Evolutionary conservation across 2,329 filamentous ascomycete genomes (phyloP).

Genomic region (Cercospora sp.): DNA sequence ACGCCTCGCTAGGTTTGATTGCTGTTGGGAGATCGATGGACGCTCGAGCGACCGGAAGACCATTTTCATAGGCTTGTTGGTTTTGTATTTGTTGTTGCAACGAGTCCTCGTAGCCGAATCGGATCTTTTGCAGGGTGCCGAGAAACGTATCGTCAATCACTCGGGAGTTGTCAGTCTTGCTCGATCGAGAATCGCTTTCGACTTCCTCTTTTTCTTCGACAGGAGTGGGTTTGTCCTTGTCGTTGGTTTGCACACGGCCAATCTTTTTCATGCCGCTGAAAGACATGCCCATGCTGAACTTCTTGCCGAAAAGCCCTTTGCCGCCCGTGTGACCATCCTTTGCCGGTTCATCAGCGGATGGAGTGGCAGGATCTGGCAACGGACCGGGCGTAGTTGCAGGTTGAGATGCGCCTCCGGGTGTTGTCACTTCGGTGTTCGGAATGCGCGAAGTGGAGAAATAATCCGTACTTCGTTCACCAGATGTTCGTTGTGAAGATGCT

Average conservation of each 20-base stretch:
- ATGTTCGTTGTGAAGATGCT: slow-evolving; percentile 57
- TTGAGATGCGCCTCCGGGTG: slow-evolving; percentile 30
- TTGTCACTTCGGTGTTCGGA: slow-evolving; percentile 45
- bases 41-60: slow-evolving; percentile 37
- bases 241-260: slow-evolving; percentile 65
- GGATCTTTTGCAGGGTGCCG: slow-evolving; percentile 71
- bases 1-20: slow-evolving; percentile 68
- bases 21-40: slow-evolving; percentile 56
- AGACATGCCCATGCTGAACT: slow-evolving; percentile 71
- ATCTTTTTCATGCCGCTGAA: slow-evolving; percentile 80
- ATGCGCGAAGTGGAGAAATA: slow-evolving; percentile 70
- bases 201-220: slow-evolving; percentile 67
- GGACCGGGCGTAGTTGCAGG: slow-evolving; percentile 37
- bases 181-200: slow-evolving; percentile 61
- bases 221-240: slow-evolving; percentile 68
- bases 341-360: slow-evolving; percentile 54
- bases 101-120: slow-evolving; percentile 70
- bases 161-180: slow-evolving; percentile 63
- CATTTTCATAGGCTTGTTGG: slow-evolving; percentile 37
- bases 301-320: slow-evolving; percentile 71
- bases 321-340: slow-evolving; percentile 48
- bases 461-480: slow-evolving; percentile 64
- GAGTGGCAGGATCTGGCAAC: slow-evolving; percentile 39
- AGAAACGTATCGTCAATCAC: slow-evolving; percentile 73
- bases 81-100: slow-evolving; percentile 50